Conservation (phyloP, 2,329 filamentous ascomycete species). For the Aspergillus versicolor region DNA sequence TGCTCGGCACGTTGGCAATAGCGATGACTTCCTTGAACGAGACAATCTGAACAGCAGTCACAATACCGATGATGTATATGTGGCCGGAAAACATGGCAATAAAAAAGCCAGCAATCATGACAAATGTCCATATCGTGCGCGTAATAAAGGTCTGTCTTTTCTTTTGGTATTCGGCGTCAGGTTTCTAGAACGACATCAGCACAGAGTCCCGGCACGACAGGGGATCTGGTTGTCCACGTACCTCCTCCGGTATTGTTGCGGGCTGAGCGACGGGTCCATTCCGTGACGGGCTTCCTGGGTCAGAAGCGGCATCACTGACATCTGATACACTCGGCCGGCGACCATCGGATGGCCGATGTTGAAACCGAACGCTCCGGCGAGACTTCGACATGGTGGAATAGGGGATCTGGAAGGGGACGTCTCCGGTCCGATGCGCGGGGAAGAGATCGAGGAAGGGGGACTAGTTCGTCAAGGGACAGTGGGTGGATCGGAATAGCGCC, state of each 20-base stretch:
- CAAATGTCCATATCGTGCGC: conserved; percentile 93
- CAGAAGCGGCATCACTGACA: conserved; percentile 52
- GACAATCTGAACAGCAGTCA: conserved; percentile 91
- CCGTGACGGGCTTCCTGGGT: conserved; percentile 51
- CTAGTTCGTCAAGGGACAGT: neutral
- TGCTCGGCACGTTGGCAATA: conserved; percentile 90
- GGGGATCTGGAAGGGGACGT: conserved; percentile 15
- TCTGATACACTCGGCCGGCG: conserved; percentile 57
- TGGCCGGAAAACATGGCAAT: conserved; percentile 90
- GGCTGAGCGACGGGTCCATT: conserved; percentile 39
- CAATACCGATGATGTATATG: conserved; percentile 92
- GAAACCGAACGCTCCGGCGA: conserved; percentile 62
- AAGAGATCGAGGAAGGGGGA: conserved; percentile 21
- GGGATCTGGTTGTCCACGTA: conserved; percentile 15
- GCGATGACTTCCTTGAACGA: conserved; percentile 99
- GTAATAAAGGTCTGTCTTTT: conserved; percentile 98
- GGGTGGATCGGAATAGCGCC: conserved; percentile 12
- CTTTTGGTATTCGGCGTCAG: conserved; percentile 79
- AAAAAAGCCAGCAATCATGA: conserved; percentile 96
- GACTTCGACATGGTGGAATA: conserved; percentile 50
- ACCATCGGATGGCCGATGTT: conserved; percentile 47
- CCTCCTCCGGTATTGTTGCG: conserved; percentile 37
- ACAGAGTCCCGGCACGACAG: neutral
- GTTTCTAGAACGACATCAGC: conserved; percentile 27
- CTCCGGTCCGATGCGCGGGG: conserved; percentile 12